Conservation (phyloP, 1,139 yeast species). For the Barnettozyma hawaiiensis region DNA sequence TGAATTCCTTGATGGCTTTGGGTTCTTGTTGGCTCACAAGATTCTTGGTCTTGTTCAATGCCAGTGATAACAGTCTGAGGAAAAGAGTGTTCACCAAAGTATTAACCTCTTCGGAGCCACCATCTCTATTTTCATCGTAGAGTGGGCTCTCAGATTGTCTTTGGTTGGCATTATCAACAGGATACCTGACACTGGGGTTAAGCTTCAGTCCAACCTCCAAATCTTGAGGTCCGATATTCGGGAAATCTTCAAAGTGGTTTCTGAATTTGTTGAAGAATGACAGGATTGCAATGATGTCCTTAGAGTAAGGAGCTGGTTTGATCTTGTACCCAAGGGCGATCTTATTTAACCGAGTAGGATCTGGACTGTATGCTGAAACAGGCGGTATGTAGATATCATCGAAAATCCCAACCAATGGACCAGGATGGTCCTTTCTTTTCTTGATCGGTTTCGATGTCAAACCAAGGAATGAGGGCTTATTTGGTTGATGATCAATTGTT, state of each 20-base stretch:
- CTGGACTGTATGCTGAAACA: neutral
- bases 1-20: slow-evolving; percentile 40
- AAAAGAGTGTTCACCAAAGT: slow-evolving; percentile 36
- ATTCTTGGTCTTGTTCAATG: slow-evolving; percentile 39
- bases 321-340: slow-evolving; percentile 26
- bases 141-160: neutral
- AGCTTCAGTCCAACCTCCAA: slow-evolving; percentile 46
- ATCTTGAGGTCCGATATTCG: slow-evolving; percentile 41
- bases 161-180: slow-evolving; percentile 24
- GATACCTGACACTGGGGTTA: slow-evolving; percentile 17
- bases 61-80: slow-evolving; percentile 34
- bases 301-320: slow-evolving; percentile 39
- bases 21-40: slow-evolving; percentile 29
- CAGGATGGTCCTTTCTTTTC: slow-evolving; percentile 21
- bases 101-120: slow-evolving; percentile 23
- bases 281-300: slow-evolving; percentile 39
- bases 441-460: slow-evolving; percentile 3
- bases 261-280: slow-evolving; percentile 42
- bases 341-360: slow-evolving; percentile 9
- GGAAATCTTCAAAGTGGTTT: slow-evolving; percentile 30
- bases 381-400: slow-evolving; percentile 14
- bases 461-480: neutral
- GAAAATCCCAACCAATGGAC: slow-evolving; percentile 17
- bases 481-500: neutral
- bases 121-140: slow-evolving; percentile 2